Evolutionary conservation across 139 green algal species (phyloP), one percentile per base, ranked within the genome.

Genomic region (Chlorella sp.): DNA sequence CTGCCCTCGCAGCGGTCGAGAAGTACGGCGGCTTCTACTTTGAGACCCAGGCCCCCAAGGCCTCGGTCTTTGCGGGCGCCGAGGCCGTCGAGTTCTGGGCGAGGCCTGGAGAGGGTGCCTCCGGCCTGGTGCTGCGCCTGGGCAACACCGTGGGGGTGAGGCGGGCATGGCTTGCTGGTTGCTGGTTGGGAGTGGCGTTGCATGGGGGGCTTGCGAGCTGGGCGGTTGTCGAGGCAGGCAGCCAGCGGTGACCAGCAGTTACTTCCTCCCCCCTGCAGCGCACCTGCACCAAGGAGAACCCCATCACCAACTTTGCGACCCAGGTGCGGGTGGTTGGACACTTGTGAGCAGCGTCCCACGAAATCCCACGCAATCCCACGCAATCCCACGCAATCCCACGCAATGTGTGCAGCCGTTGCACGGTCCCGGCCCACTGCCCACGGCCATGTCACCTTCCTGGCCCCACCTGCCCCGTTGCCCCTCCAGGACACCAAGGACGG

Each of bases 11-110:
- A 83, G 77, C 77, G 6, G 58, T 88, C 14, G 48, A 68, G 40
- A 73, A 75, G 38, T 89, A 83, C 54, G 85, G 85, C 36, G 85
- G 85, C 19, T 86, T 89, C 24, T 56, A 86, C 43, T 89, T 89
- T 46, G n/a, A 83, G 75, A 54, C 77, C 14, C 44, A 65, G 64
- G 83, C 74, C 24, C 40, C 14, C 30, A 8, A 30, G 30, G 62
- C 41, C 32, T 32, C 32, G 24, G 40, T 82, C 30, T 87, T 89
- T 34, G 34, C 5, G 16, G 74, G 54, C 48, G 78, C 80, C 34
- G 51, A 83, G 22, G 70, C 41, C 0, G 80, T 89, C 2, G 85
- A 89, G 40, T 89, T 86, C 60, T 89, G 80, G 80, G 85, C 68
- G 26, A 24, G n/a, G 41, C 32, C 38, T 17, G 34, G 20, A 24